Evolutionary conservation across 129 eudicot species (phyloP).

Genomic region (Solidago caesia): DNA sequence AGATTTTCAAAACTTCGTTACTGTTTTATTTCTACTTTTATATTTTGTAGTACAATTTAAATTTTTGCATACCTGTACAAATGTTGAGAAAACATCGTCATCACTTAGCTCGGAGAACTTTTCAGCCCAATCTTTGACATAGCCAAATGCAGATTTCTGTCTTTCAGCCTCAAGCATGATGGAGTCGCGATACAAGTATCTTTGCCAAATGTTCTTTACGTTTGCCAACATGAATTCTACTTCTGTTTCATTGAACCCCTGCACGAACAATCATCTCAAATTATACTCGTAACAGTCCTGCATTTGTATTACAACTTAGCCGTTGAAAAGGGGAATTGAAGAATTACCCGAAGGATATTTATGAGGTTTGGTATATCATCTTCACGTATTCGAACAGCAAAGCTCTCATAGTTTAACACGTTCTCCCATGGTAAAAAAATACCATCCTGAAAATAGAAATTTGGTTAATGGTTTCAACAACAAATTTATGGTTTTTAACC

Average conservation of each 20-base stretch:
- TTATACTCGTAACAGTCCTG: background rate
- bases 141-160: constrained; percentile 55
- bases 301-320: background rate
- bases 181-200: constrained; percentile 82
- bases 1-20: background rate
- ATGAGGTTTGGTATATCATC: constrained; percentile 84
- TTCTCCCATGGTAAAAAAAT: constrained; percentile 92
- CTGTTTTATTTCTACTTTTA: background rate
- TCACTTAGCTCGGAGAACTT: constrained; percentile 50
- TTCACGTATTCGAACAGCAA: constrained; percentile 86
- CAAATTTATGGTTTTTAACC: too few relatives aligned
- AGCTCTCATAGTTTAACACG: constrained; percentile 84
- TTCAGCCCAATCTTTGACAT: constrained; percentile 61
- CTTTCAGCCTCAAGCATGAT: constrained; percentile 84
- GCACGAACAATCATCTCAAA: constrained; percentile 17
- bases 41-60: background rate
- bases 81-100: constrained; percentile 74
- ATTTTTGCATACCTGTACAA: constrained; percentile 63
- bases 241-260: constrained; percentile 84
- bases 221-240: constrained; percentile 74
- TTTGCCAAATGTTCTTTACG: constrained; percentile 85
- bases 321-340: background rate
- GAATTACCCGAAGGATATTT: constrained; percentile 78
- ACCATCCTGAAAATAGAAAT: constrained; percentile 63
- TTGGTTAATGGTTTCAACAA: background rate